Conservation (phyloP, 257 asterid species). For the Nicotiana tabacum region DNA sequence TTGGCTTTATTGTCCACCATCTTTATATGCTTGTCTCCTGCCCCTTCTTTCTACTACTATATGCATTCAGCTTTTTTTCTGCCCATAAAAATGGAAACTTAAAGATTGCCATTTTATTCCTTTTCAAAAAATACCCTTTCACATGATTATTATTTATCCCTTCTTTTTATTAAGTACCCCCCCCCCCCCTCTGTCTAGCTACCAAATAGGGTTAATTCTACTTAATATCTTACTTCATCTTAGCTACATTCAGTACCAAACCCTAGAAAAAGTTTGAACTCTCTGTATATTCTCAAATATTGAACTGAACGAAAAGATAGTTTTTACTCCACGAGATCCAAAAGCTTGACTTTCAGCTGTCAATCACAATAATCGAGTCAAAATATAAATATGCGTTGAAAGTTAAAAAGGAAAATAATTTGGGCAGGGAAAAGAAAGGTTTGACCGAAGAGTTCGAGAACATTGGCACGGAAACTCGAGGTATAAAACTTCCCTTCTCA, state of each 20-base stretch:
- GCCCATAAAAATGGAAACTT: constrained; percentile 1
- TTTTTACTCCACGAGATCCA: constrained; percentile 19
- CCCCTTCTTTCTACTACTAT: neutral
- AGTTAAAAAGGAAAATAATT: neutral
- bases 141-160: constrained; percentile 37
- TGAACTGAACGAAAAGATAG: neutral
- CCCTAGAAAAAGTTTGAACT: neutral
- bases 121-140: constrained; percentile 29
- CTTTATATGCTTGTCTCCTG: constrained; percentile 52
- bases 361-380: constrained; percentile 26
- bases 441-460: constrained; percentile 72
- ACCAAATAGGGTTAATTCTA: neutral
- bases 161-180: neutral
- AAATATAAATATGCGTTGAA: constrained; percentile 27
- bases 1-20: constrained; percentile 56
- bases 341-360: constrained; percentile 10
- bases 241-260: neutral
- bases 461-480: constrained; percentile 39
- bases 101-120: constrained; percentile 23
- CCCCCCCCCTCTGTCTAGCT: no score
- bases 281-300: neutral
- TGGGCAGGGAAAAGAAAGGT: constrained; percentile 16
- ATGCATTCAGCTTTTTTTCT: neutral
- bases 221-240: neutral
- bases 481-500: neutral